Evolutionary conservation across 23 red algal genomes (phyloP), one percentile per base, ranked within the genome.

Genomic region (Gracilaria caudata): DNA sequence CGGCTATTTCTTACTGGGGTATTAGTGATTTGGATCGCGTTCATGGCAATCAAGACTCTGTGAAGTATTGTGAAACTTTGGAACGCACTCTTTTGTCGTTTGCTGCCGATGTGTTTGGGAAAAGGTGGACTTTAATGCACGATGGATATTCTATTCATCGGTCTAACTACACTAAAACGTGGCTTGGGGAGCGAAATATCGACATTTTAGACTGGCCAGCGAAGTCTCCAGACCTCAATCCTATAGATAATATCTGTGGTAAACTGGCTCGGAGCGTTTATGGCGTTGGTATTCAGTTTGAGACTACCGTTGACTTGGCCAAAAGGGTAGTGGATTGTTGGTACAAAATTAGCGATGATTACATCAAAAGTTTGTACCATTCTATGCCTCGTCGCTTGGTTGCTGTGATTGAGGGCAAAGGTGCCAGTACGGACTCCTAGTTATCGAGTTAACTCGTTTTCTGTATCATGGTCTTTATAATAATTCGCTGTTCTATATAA

Each of bases 161-260:
- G 21, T 56, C 75, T 47, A 79, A 32, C 24, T 20, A 34, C 4
- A 79, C 44, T 47, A 79, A 79, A 79, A 55, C 7, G 6, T 79
- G 75, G 44, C 32, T 79, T 4, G 1, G 24, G 2, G 75, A 32
- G 5, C 1, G 24, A 17, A 23, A 55, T 14, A 25, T 79, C 11
- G 17, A 53, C 14, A n/a, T 79, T 51, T 29, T 79, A 45, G 3
- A 51, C 75, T 79, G 45, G 75, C 34, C 35, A 11, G 72, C 72
- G 2, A 43, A 77, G 36, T 77, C 34, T 43, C 35, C 35, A 24
- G 24, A 43, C n/a, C 72, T 51, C 8, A 77, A 77, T 10, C 28
- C 72, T n/a, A 77, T 77, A 2, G 34, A 77, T 19, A 77, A 77
- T 51, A 25, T 77, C 8, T 77, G 34, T 30, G 72, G 72, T 29